These are phyloP conservation scores for Cerioporus squamosus DNA, from an alignment of 1,284 basidiomycete genomes.

Conservation along the genomic window DNA sequence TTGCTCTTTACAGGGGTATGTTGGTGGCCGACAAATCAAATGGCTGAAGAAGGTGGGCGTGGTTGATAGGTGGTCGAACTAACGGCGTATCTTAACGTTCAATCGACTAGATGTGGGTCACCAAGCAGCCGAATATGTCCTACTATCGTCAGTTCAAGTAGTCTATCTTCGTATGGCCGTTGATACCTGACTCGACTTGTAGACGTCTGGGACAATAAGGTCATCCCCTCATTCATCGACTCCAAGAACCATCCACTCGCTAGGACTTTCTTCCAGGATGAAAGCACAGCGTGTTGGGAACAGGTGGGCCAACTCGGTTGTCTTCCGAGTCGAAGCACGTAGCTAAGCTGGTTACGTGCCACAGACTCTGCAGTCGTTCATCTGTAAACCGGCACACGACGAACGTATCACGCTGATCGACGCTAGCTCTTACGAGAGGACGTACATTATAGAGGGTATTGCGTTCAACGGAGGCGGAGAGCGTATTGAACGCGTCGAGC, in stretches of 20 bases:
- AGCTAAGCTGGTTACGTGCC: background rate
- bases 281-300: slow-evolving; percentile 28
- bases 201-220: slow-evolving; percentile 31
- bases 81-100: background rate
- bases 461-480: slow-evolving; percentile 29
- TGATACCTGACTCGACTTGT: background rate
- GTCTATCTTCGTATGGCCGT: background rate
- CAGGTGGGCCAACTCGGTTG: slow-evolving; percentile 10
- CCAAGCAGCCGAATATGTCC: slow-evolving; percentile 25
- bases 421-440: background rate
- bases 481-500: slow-evolving; percentile 26
- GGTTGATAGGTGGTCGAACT: background rate
- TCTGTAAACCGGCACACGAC: slow-evolving; percentile 27
- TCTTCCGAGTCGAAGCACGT: background rate
- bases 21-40: slow-evolving; percentile 31
- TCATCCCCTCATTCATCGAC: slow-evolving; percentile 28
- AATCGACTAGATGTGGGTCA: slow-evolving; percentile 21
- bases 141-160: slow-evolving; percentile 26
- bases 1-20: slow-evolving; percentile 22
- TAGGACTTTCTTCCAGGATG: slow-evolving; percentile 21
- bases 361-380: slow-evolving; percentile 28
- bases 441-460: slow-evolving; percentile 25
- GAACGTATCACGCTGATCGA: slow-evolving; percentile 16
- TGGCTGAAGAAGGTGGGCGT: slow-evolving; percentile 29
- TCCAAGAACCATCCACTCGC: slow-evolving; percentile 26